Conservation (phyloP, 2,329 filamentous ascomycete genomes). For the Diaporthe nobilis region DNA sequence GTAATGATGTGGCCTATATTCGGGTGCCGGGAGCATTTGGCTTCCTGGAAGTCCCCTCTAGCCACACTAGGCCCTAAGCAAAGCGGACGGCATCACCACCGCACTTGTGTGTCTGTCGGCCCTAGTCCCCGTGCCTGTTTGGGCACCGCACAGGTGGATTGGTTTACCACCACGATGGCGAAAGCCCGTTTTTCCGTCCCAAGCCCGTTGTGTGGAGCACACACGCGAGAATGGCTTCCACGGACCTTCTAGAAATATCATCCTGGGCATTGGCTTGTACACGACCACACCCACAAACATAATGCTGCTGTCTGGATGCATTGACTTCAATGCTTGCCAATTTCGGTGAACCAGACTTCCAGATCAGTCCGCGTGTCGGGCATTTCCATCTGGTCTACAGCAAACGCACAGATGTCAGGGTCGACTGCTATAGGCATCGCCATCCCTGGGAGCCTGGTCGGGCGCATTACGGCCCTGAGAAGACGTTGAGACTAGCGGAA, state of each 20-base stretch:
- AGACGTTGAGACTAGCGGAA: slow-evolving; percentile 17
- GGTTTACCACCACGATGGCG: background rate
- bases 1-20: too few species aligned
- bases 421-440: background rate
- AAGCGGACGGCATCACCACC: background rate
- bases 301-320: slow-evolving; percentile 6
- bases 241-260: slow-evolving; percentile 6
- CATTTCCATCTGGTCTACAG: slow-evolving; percentile 16
- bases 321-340: slow-evolving; percentile 21
- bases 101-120: too few species aligned
- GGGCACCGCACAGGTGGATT: background rate
- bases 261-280: background rate
- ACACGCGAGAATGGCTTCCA: slow-evolving; percentile 7
- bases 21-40: too few species aligned
- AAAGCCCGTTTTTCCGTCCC: background rate
- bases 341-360: slow-evolving; percentile 15
- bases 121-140: too few species aligned
- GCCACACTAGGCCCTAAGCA: background rate
- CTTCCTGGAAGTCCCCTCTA: too few species aligned
- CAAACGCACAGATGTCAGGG: slow-evolving; percentile 21
- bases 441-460: background rate
- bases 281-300: background rate
- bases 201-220: background rate
- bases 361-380: slow-evolving; percentile 17
- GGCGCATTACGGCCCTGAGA: slow-evolving; percentile 7